phyloP scores from a whole-genome alignment of 805 yeast species.

The Cyberlindnera mississippiensis region DNA sequence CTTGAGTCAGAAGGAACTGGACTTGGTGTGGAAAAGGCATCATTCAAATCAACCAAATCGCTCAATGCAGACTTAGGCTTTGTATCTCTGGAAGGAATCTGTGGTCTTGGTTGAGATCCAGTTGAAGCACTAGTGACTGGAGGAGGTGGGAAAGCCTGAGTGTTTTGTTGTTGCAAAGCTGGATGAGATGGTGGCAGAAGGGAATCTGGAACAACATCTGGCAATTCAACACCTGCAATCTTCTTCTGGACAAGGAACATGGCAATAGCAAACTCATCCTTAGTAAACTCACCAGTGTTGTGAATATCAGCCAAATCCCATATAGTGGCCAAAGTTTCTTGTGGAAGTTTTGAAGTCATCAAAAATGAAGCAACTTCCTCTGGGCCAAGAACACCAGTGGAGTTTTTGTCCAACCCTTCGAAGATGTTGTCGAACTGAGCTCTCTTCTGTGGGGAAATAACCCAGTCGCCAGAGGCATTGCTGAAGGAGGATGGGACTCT shows the following conservation, averaged over 20 bases:
- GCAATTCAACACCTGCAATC: conserved; percentile 72
- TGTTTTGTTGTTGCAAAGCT: conserved; percentile 17
- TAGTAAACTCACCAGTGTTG: conserved; percentile 77
- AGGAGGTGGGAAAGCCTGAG: conserved; percentile 14
- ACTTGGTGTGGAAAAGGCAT: conserved; percentile 44
- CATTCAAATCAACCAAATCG: conserved; percentile 60
- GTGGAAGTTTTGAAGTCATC: conserved; percentile 81
- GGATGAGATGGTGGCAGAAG: conserved; percentile 36
- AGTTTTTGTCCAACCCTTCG: conserved; percentile 65
- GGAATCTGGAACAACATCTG: conserved; percentile 69
- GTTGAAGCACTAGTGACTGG: conserved; percentile 9
- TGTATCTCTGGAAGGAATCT: conserved; percentile 36
- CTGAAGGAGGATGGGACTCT: conserved; percentile 36
- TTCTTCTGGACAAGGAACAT: conserved; percentile 88
- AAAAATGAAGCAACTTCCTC: conserved; percentile 84
- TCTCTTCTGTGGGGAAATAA: conserved; percentile 60
- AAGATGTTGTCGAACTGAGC: conserved; percentile 79
- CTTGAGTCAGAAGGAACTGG: conserved; percentile 26
- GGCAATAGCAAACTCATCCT: conserved; percentile 86
- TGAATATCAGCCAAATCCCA: conserved; percentile 95
- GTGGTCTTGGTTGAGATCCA: conserved; percentile 15
- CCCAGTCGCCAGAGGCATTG: conserved; percentile 55
- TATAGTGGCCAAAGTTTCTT: conserved; percentile 77
- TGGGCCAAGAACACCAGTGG: conserved; percentile 63
- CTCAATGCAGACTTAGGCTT: conserved; percentile 52